phyloP scores from a whole-genome alignment of 2,329 filamentous ascomycete genomes.

The Rutstroemia sp. region DNA sequence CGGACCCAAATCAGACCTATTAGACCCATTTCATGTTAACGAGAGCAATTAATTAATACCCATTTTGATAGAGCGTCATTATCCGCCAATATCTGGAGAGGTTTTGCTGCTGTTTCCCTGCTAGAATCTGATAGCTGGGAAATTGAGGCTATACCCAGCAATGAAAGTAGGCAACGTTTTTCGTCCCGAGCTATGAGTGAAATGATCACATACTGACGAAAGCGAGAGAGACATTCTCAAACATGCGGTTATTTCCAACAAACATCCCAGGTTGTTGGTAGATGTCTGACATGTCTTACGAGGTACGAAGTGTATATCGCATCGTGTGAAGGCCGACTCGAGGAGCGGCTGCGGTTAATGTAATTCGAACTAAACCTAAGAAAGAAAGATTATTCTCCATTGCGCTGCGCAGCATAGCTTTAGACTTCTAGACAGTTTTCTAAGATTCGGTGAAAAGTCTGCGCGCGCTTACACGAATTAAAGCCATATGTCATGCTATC shows the following conservation, averaged over 20 bases:
- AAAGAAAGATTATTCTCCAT: background rate
- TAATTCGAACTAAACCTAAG: background rate
- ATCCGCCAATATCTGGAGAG: background rate
- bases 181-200: background rate
- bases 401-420: background rate
- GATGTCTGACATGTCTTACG: conserved; percentile 3
- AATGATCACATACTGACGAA: background rate
- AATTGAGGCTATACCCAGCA: background rate
- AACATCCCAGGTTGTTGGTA: background rate
- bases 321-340: background rate
- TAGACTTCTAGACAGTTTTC: background rate
- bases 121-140: background rate
- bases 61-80: conserved; percentile 3
- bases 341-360: background rate
- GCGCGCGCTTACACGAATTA: conserved; percentile 7
- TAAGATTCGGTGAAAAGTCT: background rate
- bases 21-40: background rate
- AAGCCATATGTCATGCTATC: background rate
- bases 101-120: background rate
- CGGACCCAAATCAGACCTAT: conserved; percentile 6
- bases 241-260: conserved; percentile 8
- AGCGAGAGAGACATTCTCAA: conserved; percentile 7
- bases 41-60: conserved; percentile 1
- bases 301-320: background rate
- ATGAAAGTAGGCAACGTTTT: background rate